These are phyloP conservation scores for Apiospora hydei DNA, from an alignment of 2,329 filamentous ascomycete species.

Conservation along the genomic window DNA sequence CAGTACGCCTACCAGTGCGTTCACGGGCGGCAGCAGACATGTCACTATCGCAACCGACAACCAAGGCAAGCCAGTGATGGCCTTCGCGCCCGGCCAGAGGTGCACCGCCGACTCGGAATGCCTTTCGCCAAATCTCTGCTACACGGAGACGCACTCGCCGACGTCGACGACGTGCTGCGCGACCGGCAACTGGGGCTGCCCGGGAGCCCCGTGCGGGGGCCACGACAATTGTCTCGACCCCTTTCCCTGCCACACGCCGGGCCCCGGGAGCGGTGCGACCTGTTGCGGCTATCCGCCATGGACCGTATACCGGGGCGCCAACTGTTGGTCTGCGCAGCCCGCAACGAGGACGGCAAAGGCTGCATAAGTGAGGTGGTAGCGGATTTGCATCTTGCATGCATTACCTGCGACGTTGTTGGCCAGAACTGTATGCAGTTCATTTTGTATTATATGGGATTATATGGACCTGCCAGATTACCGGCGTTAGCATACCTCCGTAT, in stretches of 20 bases:
- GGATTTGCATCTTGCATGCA: neutral
- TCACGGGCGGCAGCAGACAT: neutral
- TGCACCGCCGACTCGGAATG: slow-evolving; percentile 21
- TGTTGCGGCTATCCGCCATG: slow-evolving; percentile 3
- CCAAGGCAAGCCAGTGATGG: neutral
- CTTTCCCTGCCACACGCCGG: neutral
- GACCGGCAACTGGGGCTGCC: neutral
- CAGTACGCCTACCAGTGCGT: neutral
- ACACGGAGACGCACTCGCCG: slow-evolving; percentile 4
- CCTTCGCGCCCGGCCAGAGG: slow-evolving; percentile 7
- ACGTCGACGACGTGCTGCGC: slow-evolving; percentile 7
- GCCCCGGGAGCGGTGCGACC: neutral
- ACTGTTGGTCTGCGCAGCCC: neutral
- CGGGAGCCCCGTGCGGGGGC: neutral
- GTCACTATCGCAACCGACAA: neutral
- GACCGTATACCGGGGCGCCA: neutral
- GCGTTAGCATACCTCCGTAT: neutral
- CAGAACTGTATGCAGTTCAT: neutral
- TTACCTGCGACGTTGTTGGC: rapidly evolving
- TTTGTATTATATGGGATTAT: neutral
- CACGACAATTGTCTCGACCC: neutral
- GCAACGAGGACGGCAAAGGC: neutral
- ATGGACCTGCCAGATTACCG: neutral
- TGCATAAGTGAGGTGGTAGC: neutral
- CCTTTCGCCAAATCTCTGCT: neutral